Evolutionary conservation across 2,329 filamentous ascomycete genomes (phyloP).

Genomic region (Kalmusia sp.): DNA sequence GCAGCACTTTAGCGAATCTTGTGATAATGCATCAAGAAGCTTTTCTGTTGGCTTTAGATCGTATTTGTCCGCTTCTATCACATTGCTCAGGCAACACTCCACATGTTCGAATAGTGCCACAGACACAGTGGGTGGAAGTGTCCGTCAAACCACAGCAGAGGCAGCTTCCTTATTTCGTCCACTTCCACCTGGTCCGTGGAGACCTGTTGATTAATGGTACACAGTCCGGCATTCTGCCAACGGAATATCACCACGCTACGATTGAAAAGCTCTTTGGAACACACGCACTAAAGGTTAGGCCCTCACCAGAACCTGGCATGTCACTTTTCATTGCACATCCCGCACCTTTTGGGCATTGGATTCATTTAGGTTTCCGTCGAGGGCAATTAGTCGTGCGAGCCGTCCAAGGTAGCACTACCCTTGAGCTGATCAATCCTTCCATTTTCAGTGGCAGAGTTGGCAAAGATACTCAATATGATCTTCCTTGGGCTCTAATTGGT

Average conservation of each 20-base stretch:
- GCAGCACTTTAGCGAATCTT: constrained; percentile 41
- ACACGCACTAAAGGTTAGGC: constrained; percentile 58
- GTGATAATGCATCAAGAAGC: constrained; percentile 37
- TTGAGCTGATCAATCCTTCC: constrained; percentile 45
- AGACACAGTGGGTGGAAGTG: constrained; percentile 45
- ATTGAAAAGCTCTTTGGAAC: constrained; percentile 63
- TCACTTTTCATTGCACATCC: constrained; percentile 49
- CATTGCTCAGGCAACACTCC: constrained; percentile 16
- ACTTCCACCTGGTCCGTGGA: constrained; percentile 57
- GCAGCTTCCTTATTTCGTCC: constrained; percentile 45
- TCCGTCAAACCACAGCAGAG: constrained; percentile 31
- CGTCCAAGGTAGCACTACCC: constrained; percentile 18
- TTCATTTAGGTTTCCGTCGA: constrained; percentile 63
- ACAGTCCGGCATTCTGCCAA: constrained; percentile 61
- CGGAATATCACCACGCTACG: constrained; percentile 53
- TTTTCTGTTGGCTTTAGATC: constrained; percentile 47
- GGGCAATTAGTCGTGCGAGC: constrained; percentile 55
- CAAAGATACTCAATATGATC: constrained; percentile 46
- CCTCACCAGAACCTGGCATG: constrained; percentile 63
- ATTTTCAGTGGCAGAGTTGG: constrained; percentile 27
- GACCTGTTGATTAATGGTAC: constrained; percentile 58
- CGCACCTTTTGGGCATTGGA: constrained; percentile 47
- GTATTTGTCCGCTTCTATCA: constrained; percentile 52
- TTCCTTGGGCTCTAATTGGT: constrained; percentile 60
- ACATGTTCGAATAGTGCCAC: constrained; percentile 4